phyloP scores from a whole-genome alignment of 495 filamentous ascomycete genomes.

The Neurospora sp. region DNA sequence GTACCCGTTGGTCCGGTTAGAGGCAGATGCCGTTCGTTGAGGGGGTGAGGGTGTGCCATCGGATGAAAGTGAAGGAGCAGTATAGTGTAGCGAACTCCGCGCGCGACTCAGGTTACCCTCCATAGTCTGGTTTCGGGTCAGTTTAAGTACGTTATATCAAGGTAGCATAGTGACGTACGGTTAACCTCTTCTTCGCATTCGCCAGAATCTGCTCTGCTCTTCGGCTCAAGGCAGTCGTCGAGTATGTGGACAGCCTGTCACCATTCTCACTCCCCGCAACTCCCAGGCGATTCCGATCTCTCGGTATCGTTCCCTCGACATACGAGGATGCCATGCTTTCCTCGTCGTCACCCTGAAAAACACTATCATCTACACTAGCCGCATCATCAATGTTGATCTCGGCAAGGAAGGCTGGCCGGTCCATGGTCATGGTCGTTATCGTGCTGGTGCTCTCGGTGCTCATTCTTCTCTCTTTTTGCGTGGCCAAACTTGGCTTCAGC shows the following conservation, averaged over 20 bases:
- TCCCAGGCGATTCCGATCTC: slow-evolving; percentile 11
- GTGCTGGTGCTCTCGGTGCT: slow-evolving; percentile 43
- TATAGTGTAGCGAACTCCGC: slow-evolving; percentile 57
- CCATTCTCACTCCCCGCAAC: slow-evolving; percentile 20
- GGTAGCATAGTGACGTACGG: slow-evolving; percentile 44
- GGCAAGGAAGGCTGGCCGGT: slow-evolving; percentile 34
- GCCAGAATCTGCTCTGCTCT: slow-evolving; percentile 81
- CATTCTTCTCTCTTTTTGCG: slow-evolving; percentile 22
- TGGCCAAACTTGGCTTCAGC: slow-evolving; percentile 24
- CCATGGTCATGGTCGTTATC: slow-evolving; percentile 36
- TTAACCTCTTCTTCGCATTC: slow-evolving; percentile 79
- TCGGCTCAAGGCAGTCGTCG: slow-evolving; percentile 65
- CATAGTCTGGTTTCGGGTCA: slow-evolving; percentile 56
- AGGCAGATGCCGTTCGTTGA: slow-evolving; percentile 24
- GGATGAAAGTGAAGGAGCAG: slow-evolving; percentile 47
- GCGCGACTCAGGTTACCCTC: slow-evolving; percentile 79
- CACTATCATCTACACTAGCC: slow-evolving; percentile 46
- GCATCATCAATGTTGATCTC: slow-evolving; percentile 50
- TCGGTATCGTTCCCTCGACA: slow-evolving; percentile 27
- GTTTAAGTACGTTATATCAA: background rate
- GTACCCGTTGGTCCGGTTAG: slow-evolving; percentile 11
- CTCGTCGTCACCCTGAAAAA: slow-evolving; percentile 50
- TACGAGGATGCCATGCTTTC: slow-evolving; percentile 45
- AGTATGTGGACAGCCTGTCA: slow-evolving; percentile 35
- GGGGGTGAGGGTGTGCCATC: slow-evolving; percentile 37